Base-by-base conservation (phyloP, 768 basidiomycete species). In the Rhizopogon vulgaris region DNA sequence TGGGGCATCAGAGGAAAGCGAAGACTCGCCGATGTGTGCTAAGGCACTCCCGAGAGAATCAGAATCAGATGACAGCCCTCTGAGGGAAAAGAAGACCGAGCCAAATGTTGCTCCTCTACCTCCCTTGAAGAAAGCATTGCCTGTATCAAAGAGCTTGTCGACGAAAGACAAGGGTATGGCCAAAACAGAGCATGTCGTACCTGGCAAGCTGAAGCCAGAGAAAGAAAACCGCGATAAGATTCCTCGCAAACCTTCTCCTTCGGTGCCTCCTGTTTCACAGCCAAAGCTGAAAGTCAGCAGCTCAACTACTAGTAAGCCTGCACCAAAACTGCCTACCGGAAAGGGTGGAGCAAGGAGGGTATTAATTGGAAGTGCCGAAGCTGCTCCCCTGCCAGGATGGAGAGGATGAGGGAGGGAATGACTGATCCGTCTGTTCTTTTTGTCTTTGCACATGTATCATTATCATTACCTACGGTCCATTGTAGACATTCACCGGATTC, bases 341-440 rank as follows among this genome's bases (percentile, higher is more conserved):
- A 72, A 66, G 53, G 74, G 73, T 27, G 85, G 84, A 6, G 78
- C 86, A 4, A 71, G 85, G 58, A 72, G 85, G 52, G 85, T 89
- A 24, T 82, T 76, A 4, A 69, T 86, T n/a, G 78, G 80, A 55
- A 86, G 84, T 56, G 74, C 75, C 1, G 83, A 85, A 51, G 85
- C 84, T 4, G 80, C 80, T 4, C 66, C 73, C 6, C 65, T 67
- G 10, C 78, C 75, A 32, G 72, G 73, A 1, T 76, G 82, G 76
- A 75, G 75, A 61, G 74, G 73, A 14, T 82, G 60, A 68, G 46
- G 8, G 36, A 50, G 11, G 25, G 9, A 1, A 12, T 18, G n/a
- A 17, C 18, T 6, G 36, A 18, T n/a, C 22, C 48, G 32, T 42
- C 25, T 47, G 52, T 49, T 57, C 17, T n/a, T 66, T 52, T 52